These are phyloP conservation scores for Alternaria panax DNA, from an alignment of 2,329 filamentous ascomycete species.

Conservation along the genomic window DNA sequence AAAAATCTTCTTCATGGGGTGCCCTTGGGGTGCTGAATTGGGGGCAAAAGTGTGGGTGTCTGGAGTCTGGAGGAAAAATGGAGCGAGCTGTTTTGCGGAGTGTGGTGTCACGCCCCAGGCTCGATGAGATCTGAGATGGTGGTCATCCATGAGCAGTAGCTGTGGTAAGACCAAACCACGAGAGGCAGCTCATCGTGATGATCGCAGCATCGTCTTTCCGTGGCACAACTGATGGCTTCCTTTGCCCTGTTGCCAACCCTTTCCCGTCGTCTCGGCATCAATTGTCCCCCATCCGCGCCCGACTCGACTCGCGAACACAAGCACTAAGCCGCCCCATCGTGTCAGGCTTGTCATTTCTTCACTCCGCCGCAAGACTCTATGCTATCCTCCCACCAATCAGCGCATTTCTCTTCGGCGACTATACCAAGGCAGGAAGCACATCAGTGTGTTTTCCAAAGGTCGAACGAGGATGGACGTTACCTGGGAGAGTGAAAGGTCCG, in stretches of 20 bases:
- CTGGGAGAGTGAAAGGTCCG: conserved; percentile 22
- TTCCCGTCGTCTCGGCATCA: conserved; percentile 11
- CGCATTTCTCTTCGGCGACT: conserved; percentile 21
- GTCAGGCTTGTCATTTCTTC: conserved; percentile 29
- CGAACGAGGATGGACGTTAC: conserved; percentile 9
- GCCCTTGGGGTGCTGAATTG: conserved; percentile 1
- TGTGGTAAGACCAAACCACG: conserved; percentile 4
- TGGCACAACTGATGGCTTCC: not conserved
- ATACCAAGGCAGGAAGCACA: conserved; percentile 26
- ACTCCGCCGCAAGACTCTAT: conserved; percentile 14
- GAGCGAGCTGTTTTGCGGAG: conserved; percentile 25
- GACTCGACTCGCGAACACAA: conserved; percentile 22
- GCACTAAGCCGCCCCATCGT: conserved; percentile 24
- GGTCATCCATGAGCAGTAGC: not conserved
- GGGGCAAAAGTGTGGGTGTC: conserved; percentile 11
- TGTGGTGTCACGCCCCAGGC: not conserved
- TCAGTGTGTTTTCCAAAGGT: conserved; percentile 19
- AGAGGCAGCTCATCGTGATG: not conserved
- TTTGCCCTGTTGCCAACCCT: not conserved
- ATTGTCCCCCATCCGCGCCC: conserved; percentile 5
- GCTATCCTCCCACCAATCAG: conserved; percentile 21
- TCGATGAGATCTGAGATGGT: not conserved
- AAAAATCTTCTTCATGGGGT: conserved; percentile 15
- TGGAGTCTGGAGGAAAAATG: conserved; percentile 27
- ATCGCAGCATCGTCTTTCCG: not conserved